Conservation (phyloP, 805 yeast species). For the Komagataella mondaviorum region DNA sequence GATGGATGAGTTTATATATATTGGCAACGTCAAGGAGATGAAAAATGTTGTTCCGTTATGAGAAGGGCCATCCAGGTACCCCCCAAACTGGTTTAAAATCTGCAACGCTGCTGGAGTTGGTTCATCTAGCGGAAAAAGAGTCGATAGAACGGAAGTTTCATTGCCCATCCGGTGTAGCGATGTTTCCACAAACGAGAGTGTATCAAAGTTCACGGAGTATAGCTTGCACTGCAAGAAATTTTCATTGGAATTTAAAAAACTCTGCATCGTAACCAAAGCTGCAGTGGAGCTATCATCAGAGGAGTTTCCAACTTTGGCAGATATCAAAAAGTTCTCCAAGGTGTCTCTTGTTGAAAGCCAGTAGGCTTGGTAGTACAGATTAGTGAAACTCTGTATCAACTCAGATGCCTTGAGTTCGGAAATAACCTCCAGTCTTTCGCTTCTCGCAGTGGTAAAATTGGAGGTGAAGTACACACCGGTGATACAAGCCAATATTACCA, state of each 20-base stretch:
- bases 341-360: constrained; percentile 51
- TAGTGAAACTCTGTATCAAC: constrained; percentile 51
- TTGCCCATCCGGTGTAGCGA: constrained; percentile 11
- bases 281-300: constrained; percentile 32
- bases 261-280: constrained; percentile 36
- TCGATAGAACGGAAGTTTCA: constrained; percentile 16
- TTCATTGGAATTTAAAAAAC: constrained; percentile 51
- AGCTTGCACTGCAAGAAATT: constrained; percentile 49
- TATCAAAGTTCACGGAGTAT: constrained; percentile 44
- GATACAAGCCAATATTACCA: constrained; percentile 61
- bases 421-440: constrained; percentile 62
- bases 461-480: constrained; percentile 63
- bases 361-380: constrained; percentile 52
- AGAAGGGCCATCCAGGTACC: constrained; percentile 58
- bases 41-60: constrained; percentile 31
- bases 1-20: constrained; percentile 62
- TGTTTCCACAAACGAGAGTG: constrained; percentile 30
- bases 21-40: constrained; percentile 68
- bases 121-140: constrained; percentile 35
- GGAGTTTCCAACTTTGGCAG: constrained; percentile 62
- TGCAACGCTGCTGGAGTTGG: constrained; percentile 29
- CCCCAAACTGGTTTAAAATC: constrained; percentile 24
- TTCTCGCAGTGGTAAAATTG: constrained; percentile 46
- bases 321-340: constrained; percentile 44
- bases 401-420: constrained; percentile 77